These are phyloP conservation scores for Mycena venus DNA, from an alignment of 768 basidiomycete genomes.

Conservation along the genomic window DNA sequence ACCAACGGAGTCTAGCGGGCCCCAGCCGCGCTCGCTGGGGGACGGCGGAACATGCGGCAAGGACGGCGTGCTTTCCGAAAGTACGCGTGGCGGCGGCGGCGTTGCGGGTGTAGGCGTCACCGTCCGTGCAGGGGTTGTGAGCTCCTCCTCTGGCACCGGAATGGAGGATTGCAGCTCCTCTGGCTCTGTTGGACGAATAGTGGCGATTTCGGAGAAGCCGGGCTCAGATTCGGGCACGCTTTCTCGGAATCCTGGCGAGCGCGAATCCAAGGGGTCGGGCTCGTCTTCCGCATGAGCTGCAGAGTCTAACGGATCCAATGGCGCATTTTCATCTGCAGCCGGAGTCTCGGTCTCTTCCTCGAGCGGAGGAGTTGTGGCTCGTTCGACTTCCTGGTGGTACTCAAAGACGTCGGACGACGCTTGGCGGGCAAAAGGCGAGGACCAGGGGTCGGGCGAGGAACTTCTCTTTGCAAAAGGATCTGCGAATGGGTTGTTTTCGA, in stretches of 20 bases:
- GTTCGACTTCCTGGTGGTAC: slow-evolving; percentile 28
- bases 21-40: slow-evolving; percentile 16
- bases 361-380: slow-evolving; percentile 28
- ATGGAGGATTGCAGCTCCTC: slow-evolving; percentile 46
- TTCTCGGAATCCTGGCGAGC: slow-evolving; percentile 68
- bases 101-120: slow-evolving; percentile 38
- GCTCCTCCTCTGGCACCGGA: slow-evolving; percentile 35
- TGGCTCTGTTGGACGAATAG: slow-evolving; percentile 53
- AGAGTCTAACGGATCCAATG: slow-evolving; percentile 59
- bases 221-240: slow-evolving; percentile 49
- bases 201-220: slow-evolving; percentile 58
- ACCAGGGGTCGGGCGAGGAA: slow-evolving; percentile 83
- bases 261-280: slow-evolving; percentile 30
- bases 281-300: slow-evolving; percentile 49
- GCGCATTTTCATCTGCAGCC: slow-evolving; percentile 43
- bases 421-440: slow-evolving; percentile 64
- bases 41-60: slow-evolving; percentile 9
- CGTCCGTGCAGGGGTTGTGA: slow-evolving; percentile 22
- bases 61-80: slow-evolving; percentile 31
- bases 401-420: slow-evolving; percentile 33
- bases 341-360: slow-evolving; percentile 29
- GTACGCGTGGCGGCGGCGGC: slow-evolving; percentile 45
- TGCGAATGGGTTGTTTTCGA: slow-evolving; percentile 85
- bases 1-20: slow-evolving; percentile 20
- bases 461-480: slow-evolving; percentile 80